Evolutionary conservation across 129 eudicot species (phyloP).

Genomic region (Flaveria bidentis): DNA sequence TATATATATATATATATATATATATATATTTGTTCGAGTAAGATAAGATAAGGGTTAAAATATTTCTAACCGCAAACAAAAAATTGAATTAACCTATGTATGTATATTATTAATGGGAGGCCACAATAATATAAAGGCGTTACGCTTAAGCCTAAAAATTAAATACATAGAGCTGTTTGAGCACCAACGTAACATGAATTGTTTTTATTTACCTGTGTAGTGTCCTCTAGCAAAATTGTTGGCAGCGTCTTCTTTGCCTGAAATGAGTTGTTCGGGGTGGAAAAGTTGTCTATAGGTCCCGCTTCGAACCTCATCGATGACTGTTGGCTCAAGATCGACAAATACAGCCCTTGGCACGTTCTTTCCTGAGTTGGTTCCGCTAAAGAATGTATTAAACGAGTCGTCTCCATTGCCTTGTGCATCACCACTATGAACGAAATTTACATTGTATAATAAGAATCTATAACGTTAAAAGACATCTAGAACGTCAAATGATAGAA

Average conservation of each 20-base stretch:
- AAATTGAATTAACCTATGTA: no score
- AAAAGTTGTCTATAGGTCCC: conserved; percentile 55
- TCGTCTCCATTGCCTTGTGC: conserved; percentile 42
- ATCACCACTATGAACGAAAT: conserved; percentile 39
- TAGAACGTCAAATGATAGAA: not conserved
- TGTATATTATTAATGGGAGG: no score
- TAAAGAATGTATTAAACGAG: conserved; percentile 62
- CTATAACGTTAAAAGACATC: not conserved
- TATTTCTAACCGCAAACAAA: no score
- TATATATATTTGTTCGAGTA: no score
- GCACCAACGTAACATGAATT: not conserved
- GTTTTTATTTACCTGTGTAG: conserved; percentile 39
- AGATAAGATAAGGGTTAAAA: no score
- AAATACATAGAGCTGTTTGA: no score
- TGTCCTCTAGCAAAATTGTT: conserved; percentile 73
- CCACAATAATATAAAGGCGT: no score
- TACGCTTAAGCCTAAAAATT: no score
- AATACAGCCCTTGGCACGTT: conserved; percentile 64
- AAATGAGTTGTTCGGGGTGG: conserved; percentile 68
- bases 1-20: no score
- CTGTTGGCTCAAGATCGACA: conserved; percentile 62
- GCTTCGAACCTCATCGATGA: conserved; percentile 50
- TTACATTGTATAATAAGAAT: not conserved
- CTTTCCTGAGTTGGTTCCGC: conserved; percentile 53
- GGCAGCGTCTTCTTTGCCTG: conserved; percentile 73